Evolutionary conservation across 1,284 basidiomycete species (phyloP).

Genomic region (Marasmius fiardii): DNA sequence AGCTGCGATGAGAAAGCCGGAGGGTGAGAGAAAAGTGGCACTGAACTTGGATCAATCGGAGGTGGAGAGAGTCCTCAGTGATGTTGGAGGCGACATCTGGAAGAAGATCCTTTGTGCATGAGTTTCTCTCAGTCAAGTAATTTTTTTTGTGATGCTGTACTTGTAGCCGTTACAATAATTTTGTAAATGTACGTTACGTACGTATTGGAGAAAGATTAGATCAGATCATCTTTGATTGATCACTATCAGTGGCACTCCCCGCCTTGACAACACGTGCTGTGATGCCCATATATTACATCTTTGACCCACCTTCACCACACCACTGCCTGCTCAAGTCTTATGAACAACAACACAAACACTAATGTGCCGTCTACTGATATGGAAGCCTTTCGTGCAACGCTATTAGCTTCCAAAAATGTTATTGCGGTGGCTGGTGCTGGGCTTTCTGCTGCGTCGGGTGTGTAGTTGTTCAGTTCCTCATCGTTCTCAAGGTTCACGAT

Average conservation of each 20-base stretch:
- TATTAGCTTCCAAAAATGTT: slow-evolving; percentile 40
- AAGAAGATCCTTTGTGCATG: slow-evolving; percentile 41
- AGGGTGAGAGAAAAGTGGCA: slow-evolving; percentile 57
- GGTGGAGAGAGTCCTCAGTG: slow-evolving; percentile 70
- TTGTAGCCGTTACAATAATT: too few species aligned
- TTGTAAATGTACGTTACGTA: too few species aligned
- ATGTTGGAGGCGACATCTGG: slow-evolving; percentile 69
- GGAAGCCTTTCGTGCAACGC: slow-evolving; percentile 24
- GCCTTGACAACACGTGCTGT: too few species aligned
- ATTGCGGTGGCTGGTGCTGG: slow-evolving; percentile 64
- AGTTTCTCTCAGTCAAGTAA: too few species aligned
- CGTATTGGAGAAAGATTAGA: too few species aligned
- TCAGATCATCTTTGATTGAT: too few species aligned
- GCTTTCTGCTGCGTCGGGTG: slow-evolving; percentile 59
- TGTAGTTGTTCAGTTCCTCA: neutral
- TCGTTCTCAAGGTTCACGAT: too few species aligned
- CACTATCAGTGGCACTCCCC: too few species aligned
- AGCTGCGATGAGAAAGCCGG: slow-evolving; percentile 46
- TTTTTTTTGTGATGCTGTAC: too few species aligned
- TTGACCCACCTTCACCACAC: too few species aligned
- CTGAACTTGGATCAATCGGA: slow-evolving; percentile 70
- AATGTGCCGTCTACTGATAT: slow-evolving; percentile 20
- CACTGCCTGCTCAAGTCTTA: too few species aligned
- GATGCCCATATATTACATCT: too few species aligned
- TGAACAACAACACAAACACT: neutral